Base-by-base conservation (phyloP, 768 basidiomycete species). In the Suillus sp. region DNA sequence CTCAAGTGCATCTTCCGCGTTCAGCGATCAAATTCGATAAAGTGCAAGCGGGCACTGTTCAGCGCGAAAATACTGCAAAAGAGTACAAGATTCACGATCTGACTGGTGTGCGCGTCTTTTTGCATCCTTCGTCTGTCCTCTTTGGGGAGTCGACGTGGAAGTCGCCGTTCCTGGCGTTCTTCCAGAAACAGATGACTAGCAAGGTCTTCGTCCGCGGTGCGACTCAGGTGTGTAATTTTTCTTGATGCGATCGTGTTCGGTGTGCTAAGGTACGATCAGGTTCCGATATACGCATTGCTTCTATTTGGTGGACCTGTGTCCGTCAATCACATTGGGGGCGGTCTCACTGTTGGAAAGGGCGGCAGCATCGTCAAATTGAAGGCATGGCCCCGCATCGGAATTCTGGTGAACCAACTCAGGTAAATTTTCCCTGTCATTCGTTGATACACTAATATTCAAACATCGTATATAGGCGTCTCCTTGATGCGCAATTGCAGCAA, bases 351-450 rank as follows among this genome's bases (percentile, higher is more conserved):
- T 37, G 84, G 84, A 8, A 81, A 76, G 18, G 84, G 82, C 51
- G 82, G 84, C 27, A 78, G 78, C 30, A 71, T 67, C 6, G 76
- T 97, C 63, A 88, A 84, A 69, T 72, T 96, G 65, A 85, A 82
- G 61, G 92, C 93, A 0, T 92, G 89, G 86, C 91, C 95, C n/a
- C 84, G 94, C 10, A 96, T 96, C 56, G 95, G 94, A 2, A 87
- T 95, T 13, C 82, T 97, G 34, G 90, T 93, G 47, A 95, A 95
- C 70, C 92, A 95, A 67, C 77, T 95, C 13, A 82, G 92, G 92
- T 91, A 71, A 65, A 80, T 74, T 27, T 42, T 22, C 14, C 43
- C 2, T 27, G 42, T n/a, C 27, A 10, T 62, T 45, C 34, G 30
- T 27, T 10, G 18, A 27, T 2, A 32, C 5, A 47, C 50, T 50